phyloP scores from a whole-genome alignment of 148 eudicot genomes.

The Spergularia marina region DNA sequence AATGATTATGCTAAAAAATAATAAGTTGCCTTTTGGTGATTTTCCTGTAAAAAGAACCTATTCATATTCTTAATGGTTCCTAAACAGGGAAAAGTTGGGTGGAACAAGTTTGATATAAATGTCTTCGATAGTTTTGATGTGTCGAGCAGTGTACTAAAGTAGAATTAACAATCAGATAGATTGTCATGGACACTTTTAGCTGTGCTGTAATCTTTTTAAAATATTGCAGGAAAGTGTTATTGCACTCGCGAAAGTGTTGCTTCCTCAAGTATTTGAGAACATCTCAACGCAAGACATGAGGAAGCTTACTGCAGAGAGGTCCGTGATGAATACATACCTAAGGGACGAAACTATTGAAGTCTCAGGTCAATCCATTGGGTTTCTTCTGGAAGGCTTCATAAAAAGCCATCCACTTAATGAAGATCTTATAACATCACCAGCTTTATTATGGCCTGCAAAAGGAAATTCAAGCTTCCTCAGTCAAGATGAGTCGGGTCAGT shows the following conservation, averaged over 20 bases:
- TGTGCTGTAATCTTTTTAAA: conserved; percentile 2
- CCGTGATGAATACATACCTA: conserved; percentile 52
- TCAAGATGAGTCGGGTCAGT: conserved; percentile 60
- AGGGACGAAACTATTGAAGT: conserved; percentile 84
- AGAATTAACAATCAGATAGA: background rate
- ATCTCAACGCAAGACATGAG: conserved; percentile 84
- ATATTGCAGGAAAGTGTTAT: conserved; percentile 74
- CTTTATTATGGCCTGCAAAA: conserved; percentile 50
- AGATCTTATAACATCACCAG: conserved; percentile 69
- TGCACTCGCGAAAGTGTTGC: conserved; percentile 67
- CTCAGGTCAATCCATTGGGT: conserved; percentile 58
- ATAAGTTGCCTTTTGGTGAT: no score
- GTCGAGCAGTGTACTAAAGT: background rate
- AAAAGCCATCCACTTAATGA: conserved; percentile 46
- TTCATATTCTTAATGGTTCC: no score
- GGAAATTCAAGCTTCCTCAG: conserved; percentile 39
- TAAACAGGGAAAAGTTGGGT: no score
- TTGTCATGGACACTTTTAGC: background rate
- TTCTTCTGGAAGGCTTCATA: conserved; percentile 78
- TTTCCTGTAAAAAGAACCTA: no score
- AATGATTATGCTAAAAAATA: no score
- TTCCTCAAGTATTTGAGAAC: conserved; percentile 77
- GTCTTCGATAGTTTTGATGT: no score
- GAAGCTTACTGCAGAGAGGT: conserved; percentile 72
- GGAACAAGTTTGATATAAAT: no score